phyloP scores from a whole-genome alignment of 805 yeast species.

The Cyberlindnera samutprakarnensis region DNA sequence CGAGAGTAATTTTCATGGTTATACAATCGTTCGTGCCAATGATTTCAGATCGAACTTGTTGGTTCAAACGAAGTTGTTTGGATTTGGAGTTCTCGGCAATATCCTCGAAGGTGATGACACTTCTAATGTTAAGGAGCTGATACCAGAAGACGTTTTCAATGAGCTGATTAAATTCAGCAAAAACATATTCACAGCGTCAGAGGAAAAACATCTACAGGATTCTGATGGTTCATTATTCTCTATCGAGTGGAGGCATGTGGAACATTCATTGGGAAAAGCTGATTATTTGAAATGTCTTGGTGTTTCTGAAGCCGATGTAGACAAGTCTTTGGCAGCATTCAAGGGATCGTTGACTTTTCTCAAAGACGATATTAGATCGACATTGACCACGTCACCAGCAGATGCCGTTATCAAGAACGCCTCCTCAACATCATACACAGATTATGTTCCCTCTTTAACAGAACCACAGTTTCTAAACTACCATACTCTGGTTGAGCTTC shows the following conservation, averaged over 20 bases:
- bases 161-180: slow-evolving; percentile 38
- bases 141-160: slow-evolving; percentile 35
- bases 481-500: slow-evolving; percentile 34
- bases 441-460: slow-evolving; percentile 23
- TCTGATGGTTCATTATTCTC: slow-evolving; percentile 30
- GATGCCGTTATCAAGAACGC: slow-evolving; percentile 17
- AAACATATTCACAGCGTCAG: slow-evolving; percentile 31
- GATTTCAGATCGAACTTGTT: slow-evolving; percentile 21
- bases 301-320: slow-evolving; percentile 24
- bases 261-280: slow-evolving; percentile 30
- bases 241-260: slow-evolving; percentile 29
- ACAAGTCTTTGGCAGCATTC: slow-evolving; percentile 22
- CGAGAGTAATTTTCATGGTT: slow-evolving; percentile 26
- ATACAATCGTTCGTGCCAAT: slow-evolving; percentile 11
- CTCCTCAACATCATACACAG: slow-evolving; percentile 18
- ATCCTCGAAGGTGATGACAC: slow-evolving; percentile 23
- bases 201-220: slow-evolving; percentile 27
- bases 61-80: slow-evolving; percentile 34
- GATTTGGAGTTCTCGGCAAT: slow-evolving; percentile 31
- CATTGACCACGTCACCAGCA: no score
- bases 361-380: slow-evolving; percentile 9
- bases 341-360: slow-evolving; percentile 26
- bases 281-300: slow-evolving; percentile 28
- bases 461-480: slow-evolving; percentile 31
- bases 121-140: slow-evolving; percentile 18